Conservation (phyloP, 2,329 filamentous ascomycete genomes). For the Celoporthe dispersa region DNA sequence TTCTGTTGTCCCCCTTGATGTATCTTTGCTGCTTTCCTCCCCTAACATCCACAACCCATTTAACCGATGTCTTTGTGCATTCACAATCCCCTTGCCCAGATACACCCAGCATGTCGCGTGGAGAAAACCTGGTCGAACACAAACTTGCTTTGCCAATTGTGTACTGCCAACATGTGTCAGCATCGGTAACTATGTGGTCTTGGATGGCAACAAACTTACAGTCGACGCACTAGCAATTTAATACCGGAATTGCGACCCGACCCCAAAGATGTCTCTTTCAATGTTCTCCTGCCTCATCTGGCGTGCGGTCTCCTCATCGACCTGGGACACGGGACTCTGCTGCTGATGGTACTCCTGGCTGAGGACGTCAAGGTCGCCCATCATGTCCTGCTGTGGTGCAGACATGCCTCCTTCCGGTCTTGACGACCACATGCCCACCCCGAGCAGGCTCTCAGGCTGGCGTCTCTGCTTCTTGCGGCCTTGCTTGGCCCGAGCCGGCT, state of each 20-base stretch:
- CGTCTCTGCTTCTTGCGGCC: background rate
- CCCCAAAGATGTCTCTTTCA: background rate
- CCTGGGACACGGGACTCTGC: background rate
- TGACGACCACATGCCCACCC: background rate
- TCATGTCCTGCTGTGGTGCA: background rate
- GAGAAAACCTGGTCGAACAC: background rate
- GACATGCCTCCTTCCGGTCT: background rate
- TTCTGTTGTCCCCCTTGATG: too few relatives aligned
- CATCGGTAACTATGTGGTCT: background rate
- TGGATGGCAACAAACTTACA: background rate
- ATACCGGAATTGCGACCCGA: background rate
- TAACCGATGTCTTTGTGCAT: background rate
- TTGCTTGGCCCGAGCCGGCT: background rate
- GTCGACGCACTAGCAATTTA: background rate
- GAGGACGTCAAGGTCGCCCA: background rate
- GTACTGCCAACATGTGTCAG: too few relatives aligned
- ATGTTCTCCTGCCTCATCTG: background rate
- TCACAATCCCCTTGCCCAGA: background rate
- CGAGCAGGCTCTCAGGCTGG: background rate
- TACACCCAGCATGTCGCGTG: background rate
- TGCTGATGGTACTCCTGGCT: background rate
- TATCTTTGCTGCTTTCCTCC: too few relatives aligned
- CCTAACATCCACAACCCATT: too few relatives aligned
- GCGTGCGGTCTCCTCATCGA: background rate
- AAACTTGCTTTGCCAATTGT: background rate